phyloP scores from a whole-genome alignment of 2,329 filamentous ascomycete species.

The Claviceps africana region DNA sequence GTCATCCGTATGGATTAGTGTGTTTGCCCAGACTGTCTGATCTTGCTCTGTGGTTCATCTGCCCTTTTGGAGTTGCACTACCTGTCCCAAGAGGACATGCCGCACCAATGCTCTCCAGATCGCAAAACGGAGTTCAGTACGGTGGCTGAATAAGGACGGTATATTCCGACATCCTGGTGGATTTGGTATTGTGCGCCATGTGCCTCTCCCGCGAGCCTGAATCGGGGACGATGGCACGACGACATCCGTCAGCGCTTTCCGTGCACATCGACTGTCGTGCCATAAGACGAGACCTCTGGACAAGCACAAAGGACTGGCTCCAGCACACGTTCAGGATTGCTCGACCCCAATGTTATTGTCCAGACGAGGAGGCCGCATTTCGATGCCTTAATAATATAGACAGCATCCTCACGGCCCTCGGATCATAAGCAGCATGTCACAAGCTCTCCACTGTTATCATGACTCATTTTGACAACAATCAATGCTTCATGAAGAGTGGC shows the following conservation, averaged over 20 bases:
- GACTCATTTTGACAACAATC: not conserved
- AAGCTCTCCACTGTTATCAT: not conserved
- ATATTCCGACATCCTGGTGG: constrained; percentile 1
- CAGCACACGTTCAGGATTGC: not conserved
- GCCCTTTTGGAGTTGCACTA: not conserved
- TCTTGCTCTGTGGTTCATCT: not conserved
- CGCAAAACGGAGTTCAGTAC: not conserved
- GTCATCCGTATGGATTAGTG: not conserved
- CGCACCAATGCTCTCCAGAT: constrained; percentile 1
- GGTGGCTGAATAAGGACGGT: constrained; percentile 3
- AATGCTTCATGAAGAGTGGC: not conserved
- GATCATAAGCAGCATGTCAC: not conserved
- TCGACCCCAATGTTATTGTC: not conserved
- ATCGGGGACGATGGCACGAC: not conserved
- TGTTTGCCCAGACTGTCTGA: not conserved
- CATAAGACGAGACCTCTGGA: not conserved
- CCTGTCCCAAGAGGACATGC: not conserved
- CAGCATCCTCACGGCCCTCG: not conserved
- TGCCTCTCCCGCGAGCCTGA: constrained; percentile 4
- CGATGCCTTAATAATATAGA: not conserved
- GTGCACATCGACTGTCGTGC: not conserved
- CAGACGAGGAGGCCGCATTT: not conserved
- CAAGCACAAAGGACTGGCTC: not conserved
- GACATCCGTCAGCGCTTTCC: not conserved
- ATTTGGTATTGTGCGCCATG: constrained; percentile 2